These are phyloP conservation scores for Trichocomaceae sp. DNA, from an alignment of 2,329 filamentous ascomycete species.

Conservation along the genomic window DNA sequence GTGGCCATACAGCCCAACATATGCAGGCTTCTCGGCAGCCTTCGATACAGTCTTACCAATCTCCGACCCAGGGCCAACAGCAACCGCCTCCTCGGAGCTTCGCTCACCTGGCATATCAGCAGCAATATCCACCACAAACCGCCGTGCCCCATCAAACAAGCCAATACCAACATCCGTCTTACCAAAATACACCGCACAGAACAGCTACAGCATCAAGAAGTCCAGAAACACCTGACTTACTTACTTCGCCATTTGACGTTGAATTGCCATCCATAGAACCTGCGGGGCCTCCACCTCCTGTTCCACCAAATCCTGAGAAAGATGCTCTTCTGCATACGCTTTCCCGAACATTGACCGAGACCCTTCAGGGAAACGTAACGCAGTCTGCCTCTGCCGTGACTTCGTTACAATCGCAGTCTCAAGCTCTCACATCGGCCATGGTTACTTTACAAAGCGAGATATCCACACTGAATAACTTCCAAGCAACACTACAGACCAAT, in stretches of 20 bases:
- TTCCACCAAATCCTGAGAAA: constrained; percentile 93
- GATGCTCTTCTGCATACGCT: constrained; percentile 76
- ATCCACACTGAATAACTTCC: constrained; percentile 62
- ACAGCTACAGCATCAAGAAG: constrained; percentile 13
- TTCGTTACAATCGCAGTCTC: constrained; percentile 70
- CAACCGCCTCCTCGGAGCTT: neutral
- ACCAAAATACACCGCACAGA: constrained; percentile 2
- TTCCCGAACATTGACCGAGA: constrained; percentile 60
- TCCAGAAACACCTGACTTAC: constrained; percentile 47
- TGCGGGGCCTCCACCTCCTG: constrained; percentile 62
- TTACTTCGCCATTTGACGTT: constrained; percentile 58
- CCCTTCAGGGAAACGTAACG: constrained; percentile 60
- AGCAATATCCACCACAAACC: constrained; percentile 12
- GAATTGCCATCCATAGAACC: constrained; percentile 45
- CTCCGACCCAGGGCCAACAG: neutral
- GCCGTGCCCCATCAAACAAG: neutral
- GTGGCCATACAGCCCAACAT: constrained; percentile 6
- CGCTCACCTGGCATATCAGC: constrained; percentile 18
- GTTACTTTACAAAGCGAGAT: constrained; percentile 67
- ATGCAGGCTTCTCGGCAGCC: constrained; percentile 1
- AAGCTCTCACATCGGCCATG: constrained; percentile 66
- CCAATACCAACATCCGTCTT: constrained; percentile 8
- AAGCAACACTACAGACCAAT: constrained; percentile 66
- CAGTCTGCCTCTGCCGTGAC: constrained; percentile 69
- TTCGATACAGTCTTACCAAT: constrained; percentile 1